Base-by-base conservation (phyloP, 2,329 filamentous ascomycete species). In the Chaetomiaceae sp. region DNA sequence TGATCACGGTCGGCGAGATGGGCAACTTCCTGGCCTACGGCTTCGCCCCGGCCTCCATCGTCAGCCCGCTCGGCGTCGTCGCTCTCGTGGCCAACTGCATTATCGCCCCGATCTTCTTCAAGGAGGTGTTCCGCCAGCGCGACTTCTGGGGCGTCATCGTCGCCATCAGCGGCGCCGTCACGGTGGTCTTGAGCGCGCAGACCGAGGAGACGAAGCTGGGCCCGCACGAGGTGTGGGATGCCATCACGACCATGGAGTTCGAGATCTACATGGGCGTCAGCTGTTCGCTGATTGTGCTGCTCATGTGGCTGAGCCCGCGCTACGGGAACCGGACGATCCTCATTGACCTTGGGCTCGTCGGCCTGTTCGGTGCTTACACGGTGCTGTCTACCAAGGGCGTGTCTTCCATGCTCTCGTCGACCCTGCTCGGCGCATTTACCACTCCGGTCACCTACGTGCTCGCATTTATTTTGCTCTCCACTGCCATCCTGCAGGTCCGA, bases 21-120 rank as follows among this genome's bases (percentile, higher is more conserved):
- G 94, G 94, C 47, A 99, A 99, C 69, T 99, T 99, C 66, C 75
- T 99, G 59, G 94, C 94, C 0, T 99, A 99, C 66, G 94, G 94
- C 22, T 99, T 99, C 68, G 94, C 94, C 27, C 94, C 94, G 3
- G 94, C 94, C 7, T 97, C 94, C 14, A 96, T 99, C 64, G 94
- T 99, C 38, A 96, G 91, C 31, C 94, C 94, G 0, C 77, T 99
- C 6, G 94, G 94, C 9, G 94, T 99, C n/a, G 94, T 99, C 12
- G 94, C 94, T 2, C 76, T 99, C 58, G 85, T 99, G 42, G 96
- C 91, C 40, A 99, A 99, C 72, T 99, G 94, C 70, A 82, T 99
- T 56, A 96, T 99, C 67, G 94, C 94, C 2, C 94, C 94, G 0
- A 84, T 94, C 58, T 85, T 99, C 77, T 85, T 99, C 61, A 91